Conservation (phyloP, 83 land plant species). For the Isoetes engelmannii region DNA sequence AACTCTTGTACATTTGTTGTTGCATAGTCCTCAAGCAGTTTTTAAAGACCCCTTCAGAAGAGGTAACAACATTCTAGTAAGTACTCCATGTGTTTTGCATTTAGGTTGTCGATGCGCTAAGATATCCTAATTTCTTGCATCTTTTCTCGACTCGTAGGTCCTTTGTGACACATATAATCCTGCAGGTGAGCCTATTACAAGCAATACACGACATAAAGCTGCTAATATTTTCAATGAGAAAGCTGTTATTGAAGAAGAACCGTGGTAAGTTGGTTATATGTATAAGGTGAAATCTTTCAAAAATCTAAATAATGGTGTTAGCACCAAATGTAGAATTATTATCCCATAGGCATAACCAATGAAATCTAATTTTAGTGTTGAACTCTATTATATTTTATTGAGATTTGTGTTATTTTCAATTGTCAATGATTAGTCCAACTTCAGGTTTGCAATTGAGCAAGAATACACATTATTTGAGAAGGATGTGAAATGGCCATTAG, state of each 20-base stretch:
- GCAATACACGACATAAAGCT: slow-evolving; percentile 59
- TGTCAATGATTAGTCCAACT: background rate
- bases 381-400: background rate
- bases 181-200: slow-evolving; percentile 46
- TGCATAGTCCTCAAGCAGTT: slow-evolving; percentile 64
- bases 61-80: slow-evolving; percentile 70
- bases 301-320: background rate
- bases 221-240: slow-evolving; percentile 51
- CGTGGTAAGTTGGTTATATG: slow-evolving; percentile 31
- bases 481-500: slow-evolving; percentile 35
- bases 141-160: slow-evolving; percentile 24
- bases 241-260: slow-evolving; percentile 46
- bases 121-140: background rate
- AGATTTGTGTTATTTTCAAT: background rate
- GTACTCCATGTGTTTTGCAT: slow-evolving; percentile 2
- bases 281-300: background rate
- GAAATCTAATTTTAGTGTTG: background rate
- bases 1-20: slow-evolving; percentile 4
- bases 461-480: slow-evolving; percentile 30
- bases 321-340: background rate
- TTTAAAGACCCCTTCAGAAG: slow-evolving; percentile 74
- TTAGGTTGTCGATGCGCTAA: background rate
- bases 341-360: background rate
- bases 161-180: slow-evolving; percentile 66
- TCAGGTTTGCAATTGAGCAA: slow-evolving; percentile 32